Base-by-base conservation (phyloP, 75 land plant species). In the Selaginella tamariscina region DNA sequence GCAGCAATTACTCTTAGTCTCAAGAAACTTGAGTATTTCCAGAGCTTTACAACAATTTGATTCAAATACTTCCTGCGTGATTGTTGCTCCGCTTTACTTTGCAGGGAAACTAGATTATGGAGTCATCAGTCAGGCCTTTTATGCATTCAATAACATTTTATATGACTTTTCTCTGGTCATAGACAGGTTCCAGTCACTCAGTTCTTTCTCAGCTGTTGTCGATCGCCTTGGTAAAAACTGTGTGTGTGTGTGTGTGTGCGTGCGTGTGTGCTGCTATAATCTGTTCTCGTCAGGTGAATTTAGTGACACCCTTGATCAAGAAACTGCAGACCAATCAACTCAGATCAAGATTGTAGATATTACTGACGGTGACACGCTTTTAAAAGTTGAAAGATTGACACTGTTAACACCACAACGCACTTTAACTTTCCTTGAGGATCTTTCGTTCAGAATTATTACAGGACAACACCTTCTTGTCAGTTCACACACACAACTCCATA, bases 41-140 rank as follows among this genome's bases (percentile, higher is more conserved):
- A 59, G 21, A 23, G 62, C 62, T 2, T 8, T 59, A 23, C 26
- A 27, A 23, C 2, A 2, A 21, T 23, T 2, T 59, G 26, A 59
- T 59, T n/a, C 26, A 21, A 5, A 9, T 59, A 9, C 8, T 59
- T 2, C 62, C 62, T 23, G 21, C 62, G 62, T 21, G 9, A 23
- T 59, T 21, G 62, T 59, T 59, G 62, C 62, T 59, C 62, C 62
- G 8, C 26, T 59, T 8, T 59, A 59, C 21, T 59, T 59, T 59
- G 21, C 62, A 9, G 62, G 62, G n/a, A 59, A 59, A 23, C 8
- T 59, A 9, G 62, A 59, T 21, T 23, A 9, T 9, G 62, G 62
- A 5, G 62, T 59, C n/a, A 59, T 59, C 26, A 59, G 8, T 59
- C 62, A 59, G 26, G 2, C 24, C 21, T 21, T 23, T 21, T 26